Base-by-base conservation (phyloP, 352 stramenopile genomes). In the Pythium myriotylum region DNA sequence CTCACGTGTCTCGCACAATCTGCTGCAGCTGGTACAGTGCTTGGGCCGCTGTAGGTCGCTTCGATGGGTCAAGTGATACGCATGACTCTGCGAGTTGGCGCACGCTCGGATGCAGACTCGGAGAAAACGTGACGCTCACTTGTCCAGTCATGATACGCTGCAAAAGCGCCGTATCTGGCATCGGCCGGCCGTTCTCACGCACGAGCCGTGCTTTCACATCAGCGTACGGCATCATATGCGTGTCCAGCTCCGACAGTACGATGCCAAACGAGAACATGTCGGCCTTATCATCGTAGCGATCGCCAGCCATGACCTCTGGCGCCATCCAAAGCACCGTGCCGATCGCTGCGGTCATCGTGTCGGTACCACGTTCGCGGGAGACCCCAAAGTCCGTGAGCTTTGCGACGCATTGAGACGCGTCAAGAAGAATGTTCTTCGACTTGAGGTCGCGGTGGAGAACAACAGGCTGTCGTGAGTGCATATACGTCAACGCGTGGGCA, bases 271-370 rank as follows among this genome's bases (percentile, higher is more conserved):
- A 58, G 51, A 58, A 58, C 33, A 58, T 17, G 37, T 58, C 51
- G 33, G 51, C 51, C 33, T 48, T 58, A 3, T 58, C 51, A 35
- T 74, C 70, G 3, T 54, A 70, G 46, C 69, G 41, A 42, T 67
- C 40, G 26, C 68, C 59, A 13, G 70, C 41, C 68, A 76, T 74
- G 3, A 75, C 65, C 32, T 75, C 64, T 2, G 62, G 62, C 4
- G 70, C 62, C 67, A 78, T 75, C 70, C 64, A 78, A 47, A 76
- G 45, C 39, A 65, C 69, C 13, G 72, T 74, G 12, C 70, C 70
- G 0, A 78, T 64, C 1, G 52, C 70, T 10, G 59, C 67, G 17
- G 70, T 73, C 67, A 78, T 74, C 5, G 70, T 74, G 32, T 19
- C 54, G 22, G 68, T 62, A 3, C 40, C 55, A 8, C 52, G 37